Evolutionary conservation across 2,329 filamentous ascomycete species (phyloP).

Genomic region (Fusarium avenaceum): DNA sequence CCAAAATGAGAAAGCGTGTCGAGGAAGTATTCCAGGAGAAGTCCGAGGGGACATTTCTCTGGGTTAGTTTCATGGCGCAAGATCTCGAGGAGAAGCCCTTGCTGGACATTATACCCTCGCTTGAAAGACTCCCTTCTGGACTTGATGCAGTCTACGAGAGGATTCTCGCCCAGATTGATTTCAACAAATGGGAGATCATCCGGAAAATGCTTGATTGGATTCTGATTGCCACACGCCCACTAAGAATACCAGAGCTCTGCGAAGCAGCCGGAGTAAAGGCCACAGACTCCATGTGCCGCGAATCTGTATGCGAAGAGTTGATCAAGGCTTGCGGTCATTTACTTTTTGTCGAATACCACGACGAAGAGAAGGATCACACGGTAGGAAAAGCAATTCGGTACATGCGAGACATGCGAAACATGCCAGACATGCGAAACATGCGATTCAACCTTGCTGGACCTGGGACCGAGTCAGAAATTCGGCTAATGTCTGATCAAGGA

Average conservation of each 20-base stretch:
- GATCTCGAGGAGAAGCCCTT: not conserved
- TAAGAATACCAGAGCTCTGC: slow-evolving; percentile 15
- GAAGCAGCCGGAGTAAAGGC: slow-evolving; percentile 4
- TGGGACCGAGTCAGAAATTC: too few species aligned
- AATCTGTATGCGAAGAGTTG: slow-evolving; percentile 7
- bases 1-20: not conserved
- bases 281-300: not conserved
- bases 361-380: accelerated
- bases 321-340: slow-evolving; percentile 13
- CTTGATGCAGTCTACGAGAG: not conserved
- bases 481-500: too few species aligned
- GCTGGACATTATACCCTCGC: not conserved
- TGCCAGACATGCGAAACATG: too few species aligned
- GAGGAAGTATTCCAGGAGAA: not conserved
- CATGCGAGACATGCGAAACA: too few species aligned
- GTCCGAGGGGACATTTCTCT: not conserved
- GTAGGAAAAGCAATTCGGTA: too few species aligned
- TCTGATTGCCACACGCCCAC: not conserved
- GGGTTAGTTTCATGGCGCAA: slow-evolving; percentile 4
- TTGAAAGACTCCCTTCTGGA: accelerated
- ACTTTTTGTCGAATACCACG: slow-evolving; percentile 1
- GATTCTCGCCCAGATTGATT: not conserved
- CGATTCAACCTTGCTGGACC: too few species aligned
- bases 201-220: slow-evolving; percentile 17
- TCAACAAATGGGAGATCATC: not conserved